Evolutionary conservation across 257 asterid species (phyloP), one percentile per base, ranked within the genome.

Genomic region (Petunia secreta): DNA sequence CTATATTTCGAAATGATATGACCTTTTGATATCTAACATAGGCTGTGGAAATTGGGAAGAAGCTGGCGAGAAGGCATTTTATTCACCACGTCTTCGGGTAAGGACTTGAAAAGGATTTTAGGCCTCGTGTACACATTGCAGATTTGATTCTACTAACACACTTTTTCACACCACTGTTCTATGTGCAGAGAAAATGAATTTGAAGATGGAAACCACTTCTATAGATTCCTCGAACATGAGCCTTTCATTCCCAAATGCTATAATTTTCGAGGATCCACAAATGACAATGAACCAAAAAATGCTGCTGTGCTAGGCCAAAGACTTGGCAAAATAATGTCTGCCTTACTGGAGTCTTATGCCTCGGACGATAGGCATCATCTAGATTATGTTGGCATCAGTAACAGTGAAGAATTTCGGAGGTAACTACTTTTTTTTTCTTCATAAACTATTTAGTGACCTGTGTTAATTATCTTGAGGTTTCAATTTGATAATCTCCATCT

Each of bases 351-450:
- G 88, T 86, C 95, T 1, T 92, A 90, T 3, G 93, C 97, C 44
- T 92, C 95, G 46, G 95, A 91, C 65, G 96, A 93, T 75, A 83
- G 92, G 10, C 79, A 71, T 25, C 88, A 80, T 79, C 90, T 95
- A 79, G 97, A 95, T 87, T 95, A 90, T 81, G 52, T 82, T 0
- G 93, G 90, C 75, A 92, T 95, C 86, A 91, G 96, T 92, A 91
- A 93, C 75, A 93, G 98, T n/a, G 99, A 95, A 91, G 99, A 95
- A 88, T 95, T 95, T 62, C 85, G 98, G 40, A 92, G 99, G 97
- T 95, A 87, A n/a, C 80, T 36, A 41, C 54, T 46, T 41, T 40
- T 6, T 37, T 9, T 39, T 15, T 13, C 1, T 71, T 75, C 34
- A 25, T 55, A 10, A 67, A 10, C 77, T 46, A 41, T 69, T 69